Percentiles rank a stretch among this genome's conserved stretches.
phyloP scores from a whole-genome alignment of 495 filamentous ascomycete species.

The Aspergillus conjunctus region DNA sequence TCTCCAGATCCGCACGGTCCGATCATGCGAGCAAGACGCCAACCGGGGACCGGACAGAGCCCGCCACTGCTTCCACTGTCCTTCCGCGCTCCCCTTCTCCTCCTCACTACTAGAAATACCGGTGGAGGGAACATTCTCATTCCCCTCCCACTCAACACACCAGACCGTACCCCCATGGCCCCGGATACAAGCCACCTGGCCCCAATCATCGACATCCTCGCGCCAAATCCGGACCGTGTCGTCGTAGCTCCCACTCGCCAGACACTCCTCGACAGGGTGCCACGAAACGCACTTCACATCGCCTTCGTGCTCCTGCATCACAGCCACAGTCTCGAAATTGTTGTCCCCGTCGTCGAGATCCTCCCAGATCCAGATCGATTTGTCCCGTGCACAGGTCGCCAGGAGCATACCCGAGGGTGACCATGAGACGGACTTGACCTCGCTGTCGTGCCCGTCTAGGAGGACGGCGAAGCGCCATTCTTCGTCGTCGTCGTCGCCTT shows the following conservation, averaged over 20 bases:
- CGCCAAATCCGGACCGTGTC: slow-evolving; percentile 86
- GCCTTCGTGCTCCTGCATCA: slow-evolving; percentile 88
- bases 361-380: slow-evolving; percentile 99
- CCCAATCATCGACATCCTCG: slow-evolving; percentile 93
- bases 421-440: slow-evolving; percentile 87
- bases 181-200: slow-evolving; percentile 76
- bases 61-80: slow-evolving; percentile 44
- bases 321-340: slow-evolving; percentile 94
- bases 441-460: slow-evolving; percentile 89
- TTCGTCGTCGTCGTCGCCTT: slow-evolving; percentile 61
- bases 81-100: slow-evolving; percentile 17
- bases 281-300: slow-evolving; percentile 94
- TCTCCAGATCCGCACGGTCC: slow-evolving; percentile 75
- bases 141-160: slow-evolving; percentile 77
- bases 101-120: slow-evolving; percentile 9
- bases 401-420: slow-evolving; percentile 76
- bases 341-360: slow-evolving; percentile 81
- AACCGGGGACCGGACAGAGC: slow-evolving; percentile 64
- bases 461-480: slow-evolving; percentile 88
- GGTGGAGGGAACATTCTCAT: slow-evolving; percentile 26
- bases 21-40: slow-evolving; percentile 77
- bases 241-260: slow-evolving; percentile 89
- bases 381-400: slow-evolving; percentile 89
- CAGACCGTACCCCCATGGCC: slow-evolving; percentile 84
- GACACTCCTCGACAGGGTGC: slow-evolving; percentile 78